These are phyloP conservation scores for Plasmodium knowlesi DNA, from an alignment of 169 alveolate species.

Conservation along the genomic window DNA sequence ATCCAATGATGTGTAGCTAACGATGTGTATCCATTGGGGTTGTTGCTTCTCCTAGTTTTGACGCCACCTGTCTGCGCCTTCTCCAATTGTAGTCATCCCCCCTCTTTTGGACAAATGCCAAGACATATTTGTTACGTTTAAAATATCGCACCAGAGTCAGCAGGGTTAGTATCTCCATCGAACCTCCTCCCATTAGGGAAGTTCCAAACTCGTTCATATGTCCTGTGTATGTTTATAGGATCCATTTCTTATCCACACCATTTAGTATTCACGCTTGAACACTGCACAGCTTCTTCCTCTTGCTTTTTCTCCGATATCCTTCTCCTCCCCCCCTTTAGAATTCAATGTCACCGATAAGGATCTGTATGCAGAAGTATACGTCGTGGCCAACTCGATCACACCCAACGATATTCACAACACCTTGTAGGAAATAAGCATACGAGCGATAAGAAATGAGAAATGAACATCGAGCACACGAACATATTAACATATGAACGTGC, in stretches of 20 bases:
- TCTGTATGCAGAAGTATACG: conserved; percentile 39
- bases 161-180: conserved; percentile 25
- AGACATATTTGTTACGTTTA: conserved; percentile 46
- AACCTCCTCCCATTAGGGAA: neutral
- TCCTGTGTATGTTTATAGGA: neutral
- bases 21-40: neutral
- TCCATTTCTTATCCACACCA: neutral
- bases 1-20: neutral
- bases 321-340: neutral
- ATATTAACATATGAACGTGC: neutral
- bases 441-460: neutral
- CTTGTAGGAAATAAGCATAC: conserved; percentile 11
- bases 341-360: conserved; percentile 45
- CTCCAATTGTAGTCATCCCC: conserved; percentile 25
- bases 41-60: neutral
- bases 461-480: neutral
- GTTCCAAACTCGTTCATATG: neutral
- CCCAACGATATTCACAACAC: conserved; percentile 41
- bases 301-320: neutral
- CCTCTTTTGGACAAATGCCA: conserved; percentile 54
- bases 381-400: conserved; percentile 61
- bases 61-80: neutral
- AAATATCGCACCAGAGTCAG: conserved; percentile 43
- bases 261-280: neutral
- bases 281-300: neutral